Base-by-base conservation (phyloP, 2,329 filamentous ascomycete genomes). In the Apiospora malaysiana region DNA sequence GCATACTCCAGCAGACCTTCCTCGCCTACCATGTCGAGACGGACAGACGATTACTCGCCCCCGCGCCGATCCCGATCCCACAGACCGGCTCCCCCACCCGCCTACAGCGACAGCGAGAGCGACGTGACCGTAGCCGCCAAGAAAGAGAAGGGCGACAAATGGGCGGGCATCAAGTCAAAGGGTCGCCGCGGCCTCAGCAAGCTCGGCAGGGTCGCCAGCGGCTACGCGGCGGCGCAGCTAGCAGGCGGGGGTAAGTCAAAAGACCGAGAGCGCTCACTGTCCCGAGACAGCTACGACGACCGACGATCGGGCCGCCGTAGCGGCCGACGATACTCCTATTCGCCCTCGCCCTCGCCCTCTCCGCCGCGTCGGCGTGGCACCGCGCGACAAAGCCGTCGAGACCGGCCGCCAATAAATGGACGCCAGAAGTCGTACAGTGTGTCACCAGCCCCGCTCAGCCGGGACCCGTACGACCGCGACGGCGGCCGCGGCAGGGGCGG, bases 161-260 rank as follows among this genome's bases (percentile, higher is more conserved):
- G 71, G 67, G 76, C 77, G 69, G 74, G 73, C 47, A 73, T 72
- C 59, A 76, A 77, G 66, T 73, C 72, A 14, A 71, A 75, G 9
- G 78, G 79, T 25, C 75, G 76, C 21, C 72, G 76, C 25, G 77
- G 79, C 18, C 47, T 80, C 23, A 73, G 71, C 16, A 77, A 75
- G 23, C 66, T 80, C 16, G 70, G 77, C 63, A 77, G 78, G 70
- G 76, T 78, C 0, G 79, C 78, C 18, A 77, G 76, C 3, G 70
- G 77, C 25, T 79, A 79, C 47, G 75, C 77, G 7, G 77, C 79
- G 4, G 70, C 76, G 1, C 75, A 80, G 75, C 70, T 40, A 65
- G 72, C 69, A 23, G 47, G 68, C 6, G 68, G 73, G 68, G 74
- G 70, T 8, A 75, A 74, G 9, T 77, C 76, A 10, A 66, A 66